Conservation (phyloP, 2,329 filamentous ascomycete species). For the Dactylella cylindrospora region DNA sequence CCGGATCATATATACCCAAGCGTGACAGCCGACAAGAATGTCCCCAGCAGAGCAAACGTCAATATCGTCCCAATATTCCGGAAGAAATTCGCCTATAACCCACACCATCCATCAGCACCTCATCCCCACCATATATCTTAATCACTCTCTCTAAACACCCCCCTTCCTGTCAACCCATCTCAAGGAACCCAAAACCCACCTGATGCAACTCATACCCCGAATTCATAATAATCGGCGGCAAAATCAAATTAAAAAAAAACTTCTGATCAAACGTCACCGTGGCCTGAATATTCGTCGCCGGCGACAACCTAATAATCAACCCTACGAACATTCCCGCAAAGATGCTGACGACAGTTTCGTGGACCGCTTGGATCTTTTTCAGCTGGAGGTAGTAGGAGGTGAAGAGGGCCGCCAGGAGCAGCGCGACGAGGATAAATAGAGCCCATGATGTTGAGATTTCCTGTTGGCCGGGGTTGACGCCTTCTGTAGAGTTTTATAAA, state of each 20-base stretch:
- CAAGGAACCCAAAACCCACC: conserved; percentile 51
- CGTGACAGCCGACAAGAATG: conserved; percentile 94
- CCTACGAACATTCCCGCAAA: conserved; percentile 91
- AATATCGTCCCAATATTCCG: conserved; percentile 95
- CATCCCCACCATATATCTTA: not conserved
- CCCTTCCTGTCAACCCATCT: not conserved
- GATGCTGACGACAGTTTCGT: conserved; percentile 97
- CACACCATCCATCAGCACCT: conserved; percentile 10
- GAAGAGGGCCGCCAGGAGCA: conserved; percentile 91
- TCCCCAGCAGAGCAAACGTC: conserved; percentile 95
- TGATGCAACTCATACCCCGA: conserved; percentile 98
- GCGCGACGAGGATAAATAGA: conserved; percentile 91
- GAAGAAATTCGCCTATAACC: conserved; percentile 81
- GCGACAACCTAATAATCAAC: conserved; percentile 77
- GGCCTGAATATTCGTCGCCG: conserved; percentile 79
- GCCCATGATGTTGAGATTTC: conserved; percentile 97
- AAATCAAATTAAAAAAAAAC: conserved; percentile 98
- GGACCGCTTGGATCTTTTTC: conserved; percentile 93
- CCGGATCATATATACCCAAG: conserved; percentile 62
- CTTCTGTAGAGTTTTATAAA: conserved; percentile 56
- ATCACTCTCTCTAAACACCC: not conserved
- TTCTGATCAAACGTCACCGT: conserved; percentile 97
- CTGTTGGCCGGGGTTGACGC: conserved; percentile 80
- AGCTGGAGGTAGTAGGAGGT: conserved; percentile 96
- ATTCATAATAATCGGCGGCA: conserved; percentile 96